Evolutionary conservation across 1,284 basidiomycete species (phyloP).

Genomic region (Ustilago crameri): DNA sequence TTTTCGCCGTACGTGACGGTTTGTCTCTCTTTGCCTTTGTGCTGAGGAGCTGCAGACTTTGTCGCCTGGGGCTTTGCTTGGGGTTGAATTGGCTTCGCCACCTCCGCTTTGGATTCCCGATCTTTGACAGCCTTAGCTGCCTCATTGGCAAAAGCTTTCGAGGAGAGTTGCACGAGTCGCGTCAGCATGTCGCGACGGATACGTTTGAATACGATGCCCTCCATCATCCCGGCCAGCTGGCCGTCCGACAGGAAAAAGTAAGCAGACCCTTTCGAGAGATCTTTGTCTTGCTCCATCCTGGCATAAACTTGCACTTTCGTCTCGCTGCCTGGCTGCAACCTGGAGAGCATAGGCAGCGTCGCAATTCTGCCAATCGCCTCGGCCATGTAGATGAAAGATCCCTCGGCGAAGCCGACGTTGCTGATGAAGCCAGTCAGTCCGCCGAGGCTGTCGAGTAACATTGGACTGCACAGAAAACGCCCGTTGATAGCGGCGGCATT

Average conservation of each 20-base stretch:
- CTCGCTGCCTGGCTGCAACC: constrained; percentile 18
- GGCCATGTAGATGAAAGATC: constrained; percentile 45
- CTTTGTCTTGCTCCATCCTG: constrained; percentile 37
- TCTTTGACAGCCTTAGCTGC: constrained; percentile 22
- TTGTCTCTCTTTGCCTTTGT: neutral
- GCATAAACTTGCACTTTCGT: constrained; percentile 30
- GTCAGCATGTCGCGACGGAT: constrained; percentile 41
- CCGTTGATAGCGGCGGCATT: constrained; percentile 28
- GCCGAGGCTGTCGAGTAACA: constrained; percentile 51
- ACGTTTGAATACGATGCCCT: constrained; percentile 41
- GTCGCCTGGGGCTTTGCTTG: neutral
- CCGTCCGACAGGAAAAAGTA: constrained; percentile 39
- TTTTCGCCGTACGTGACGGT: neutral
- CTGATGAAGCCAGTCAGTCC: constrained; percentile 53
- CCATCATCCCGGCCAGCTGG: constrained; percentile 40
- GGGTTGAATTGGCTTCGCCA: neutral
- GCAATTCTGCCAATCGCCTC: constrained; percentile 43
- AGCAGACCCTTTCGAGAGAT: constrained; percentile 30
- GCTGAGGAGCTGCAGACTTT: neutral
- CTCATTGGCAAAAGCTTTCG: constrained; percentile 36
- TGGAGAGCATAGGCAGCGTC: constrained; percentile 19
- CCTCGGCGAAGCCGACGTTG: constrained; percentile 47
- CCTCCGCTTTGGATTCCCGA: neutral
- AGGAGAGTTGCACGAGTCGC: constrained; percentile 39
- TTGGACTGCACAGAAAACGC: constrained; percentile 42